Conservation (phyloP, 2,329 filamentous ascomycete genomes). For the Hypomyces perniciosus region DNA sequence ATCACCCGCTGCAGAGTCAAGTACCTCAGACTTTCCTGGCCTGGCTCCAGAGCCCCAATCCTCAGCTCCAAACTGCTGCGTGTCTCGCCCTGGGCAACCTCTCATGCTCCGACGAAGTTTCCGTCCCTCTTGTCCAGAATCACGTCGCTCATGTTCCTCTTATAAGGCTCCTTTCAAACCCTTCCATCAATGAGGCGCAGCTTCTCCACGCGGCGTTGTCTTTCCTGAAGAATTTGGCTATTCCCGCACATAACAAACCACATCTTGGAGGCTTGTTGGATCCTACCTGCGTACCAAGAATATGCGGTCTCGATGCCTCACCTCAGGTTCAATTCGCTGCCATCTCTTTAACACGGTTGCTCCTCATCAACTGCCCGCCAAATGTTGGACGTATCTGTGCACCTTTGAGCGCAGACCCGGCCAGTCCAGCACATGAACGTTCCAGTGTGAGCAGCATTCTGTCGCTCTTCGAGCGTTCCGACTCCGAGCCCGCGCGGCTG, state of each 20-base stretch:
- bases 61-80: constrained; percentile 48
- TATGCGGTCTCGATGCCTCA: constrained; percentile 47
- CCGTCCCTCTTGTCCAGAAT: constrained; percentile 42
- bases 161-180: constrained; percentile 37
- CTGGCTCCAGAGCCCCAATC: constrained; percentile 40
- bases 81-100: constrained; percentile 59
- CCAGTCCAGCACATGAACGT: constrained; percentile 18
- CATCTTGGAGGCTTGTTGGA: constrained; percentile 44
- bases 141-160: constrained; percentile 39
- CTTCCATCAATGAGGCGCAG: constrained; percentile 38
- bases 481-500: constrained; percentile 48
- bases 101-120: constrained; percentile 51
- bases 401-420: constrained; percentile 30
- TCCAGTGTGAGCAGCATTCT: constrained; percentile 33
- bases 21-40: constrained; percentile 37
- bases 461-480: constrained; percentile 32
- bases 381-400: constrained; percentile 48
- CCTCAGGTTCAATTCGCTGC: constrained; percentile 56
- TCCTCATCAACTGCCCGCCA: constrained; percentile 45
- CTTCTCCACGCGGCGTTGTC: constrained; percentile 52
- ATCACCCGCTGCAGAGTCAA: constrained; percentile 37
- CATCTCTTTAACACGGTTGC: constrained; percentile 51
- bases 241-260: constrained; percentile 50
- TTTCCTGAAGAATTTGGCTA: constrained; percentile 60
- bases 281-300: constrained; percentile 40